These are phyloP conservation scores for Penicillium aurantiogriseum DNA, from an alignment of 2,329 filamentous ascomycete species.

Conservation along the genomic window DNA sequence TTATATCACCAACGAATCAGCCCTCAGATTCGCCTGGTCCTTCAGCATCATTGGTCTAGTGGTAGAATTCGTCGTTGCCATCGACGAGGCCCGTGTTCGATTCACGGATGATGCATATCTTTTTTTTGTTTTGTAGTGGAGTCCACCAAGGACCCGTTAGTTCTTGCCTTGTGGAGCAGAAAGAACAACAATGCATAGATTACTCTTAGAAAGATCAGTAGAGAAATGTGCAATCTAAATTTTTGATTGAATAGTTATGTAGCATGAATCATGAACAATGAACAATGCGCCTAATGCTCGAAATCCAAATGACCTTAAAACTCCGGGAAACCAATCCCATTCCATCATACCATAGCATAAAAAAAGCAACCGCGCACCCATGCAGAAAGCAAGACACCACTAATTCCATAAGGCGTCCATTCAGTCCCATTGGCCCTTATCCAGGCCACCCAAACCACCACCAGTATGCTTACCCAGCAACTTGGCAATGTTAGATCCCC, in stretches of 20 bases:
- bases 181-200: background rate
- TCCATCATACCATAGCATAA: background rate
- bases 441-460: constrained; percentile 39
- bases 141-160: background rate
- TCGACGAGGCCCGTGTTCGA: constrained; percentile 50
- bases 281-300: background rate
- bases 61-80: constrained; percentile 48
- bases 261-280: background rate
- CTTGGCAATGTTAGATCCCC: constrained; percentile 32
- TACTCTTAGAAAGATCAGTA: background rate
- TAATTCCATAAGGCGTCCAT: background rate
- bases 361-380: background rate
- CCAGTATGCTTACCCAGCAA: constrained; percentile 43
- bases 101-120: constrained; percentile 41
- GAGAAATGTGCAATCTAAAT: background rate
- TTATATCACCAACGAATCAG: constrained; percentile 5
- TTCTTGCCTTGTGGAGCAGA: background rate
- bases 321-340: background rate
- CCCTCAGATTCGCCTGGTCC: background rate
- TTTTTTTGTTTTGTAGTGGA: constrained; percentile 1
- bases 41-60: constrained; percentile 46
- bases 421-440: constrained; percentile 45
- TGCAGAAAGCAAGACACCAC: background rate
- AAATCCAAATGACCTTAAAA: background rate
- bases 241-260: constrained; percentile 1